A percentile compares a stretch with the other conserved stretches of the same genome.
These are phyloP conservation scores for Colletotrichum limetticola DNA, from an alignment of 2,329 filamentous ascomycete genomes.

Conservation along the genomic window DNA sequence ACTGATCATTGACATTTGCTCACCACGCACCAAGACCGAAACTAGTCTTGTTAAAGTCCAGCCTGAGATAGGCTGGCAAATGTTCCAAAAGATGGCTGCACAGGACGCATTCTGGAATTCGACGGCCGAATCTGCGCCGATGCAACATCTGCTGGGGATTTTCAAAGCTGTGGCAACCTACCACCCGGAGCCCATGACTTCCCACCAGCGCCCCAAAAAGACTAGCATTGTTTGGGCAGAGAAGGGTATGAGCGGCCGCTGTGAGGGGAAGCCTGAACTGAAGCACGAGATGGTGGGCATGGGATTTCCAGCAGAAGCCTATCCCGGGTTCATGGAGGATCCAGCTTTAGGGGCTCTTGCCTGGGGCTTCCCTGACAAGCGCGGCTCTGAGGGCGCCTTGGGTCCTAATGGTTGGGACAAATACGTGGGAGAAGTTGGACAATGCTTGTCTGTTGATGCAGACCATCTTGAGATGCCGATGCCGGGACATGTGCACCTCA, in stretches of 20 bases:
- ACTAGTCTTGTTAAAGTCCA: neutral
- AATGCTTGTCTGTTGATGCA: conserved; percentile 3
- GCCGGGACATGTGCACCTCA: neutral
- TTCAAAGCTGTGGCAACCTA: neutral
- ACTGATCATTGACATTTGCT: conserved; percentile 5
- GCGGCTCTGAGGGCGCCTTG: neutral
- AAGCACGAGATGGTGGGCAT: neutral
- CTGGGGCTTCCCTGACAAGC: conserved; percentile 11
- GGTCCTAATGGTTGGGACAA: conserved; percentile 5
- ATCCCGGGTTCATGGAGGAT: conserved; percentile 9
- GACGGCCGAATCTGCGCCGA: neutral
- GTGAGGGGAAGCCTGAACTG: neutral
- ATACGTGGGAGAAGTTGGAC: neutral
- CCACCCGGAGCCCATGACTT: neutral
- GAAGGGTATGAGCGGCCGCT: neutral
- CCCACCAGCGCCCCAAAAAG: neutral
- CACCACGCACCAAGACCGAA: neutral
- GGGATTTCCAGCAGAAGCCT: conserved; percentile 8
- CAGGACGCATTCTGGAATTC: neutral
- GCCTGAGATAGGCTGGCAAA: neutral
- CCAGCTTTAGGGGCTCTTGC: conserved; percentile 1
- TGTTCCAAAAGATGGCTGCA: neutral
- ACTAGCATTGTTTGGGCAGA: neutral
- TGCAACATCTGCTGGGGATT: neutral
- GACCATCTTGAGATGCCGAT: conserved; percentile 6